Evolutionary conservation across 2,329 filamentous ascomycete genomes (phyloP).

Genomic region (Phialocephala subalpina): DNA sequence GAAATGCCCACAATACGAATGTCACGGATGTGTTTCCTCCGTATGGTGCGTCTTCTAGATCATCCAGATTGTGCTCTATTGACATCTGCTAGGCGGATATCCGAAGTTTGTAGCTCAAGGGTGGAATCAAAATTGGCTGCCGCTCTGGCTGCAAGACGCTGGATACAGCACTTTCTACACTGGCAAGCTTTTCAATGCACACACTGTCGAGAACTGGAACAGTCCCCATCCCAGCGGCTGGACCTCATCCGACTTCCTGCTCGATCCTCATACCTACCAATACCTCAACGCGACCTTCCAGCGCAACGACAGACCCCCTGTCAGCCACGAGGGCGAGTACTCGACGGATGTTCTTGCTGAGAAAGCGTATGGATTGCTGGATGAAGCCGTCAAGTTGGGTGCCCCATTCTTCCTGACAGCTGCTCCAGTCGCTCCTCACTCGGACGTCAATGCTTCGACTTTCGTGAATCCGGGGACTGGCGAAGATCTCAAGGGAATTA

Average conservation of each 20-base stretch:
- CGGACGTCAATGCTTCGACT: slow-evolving; percentile 48
- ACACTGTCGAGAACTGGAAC: slow-evolving; percentile 68
- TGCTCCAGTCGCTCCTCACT: slow-evolving; percentile 73
- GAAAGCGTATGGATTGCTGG: slow-evolving; percentile 66
- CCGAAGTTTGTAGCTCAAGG: slow-evolving; percentile 72
- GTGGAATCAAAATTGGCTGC: slow-evolving; percentile 72
- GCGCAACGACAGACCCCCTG: slow-evolving; percentile 62
- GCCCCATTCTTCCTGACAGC: slow-evolving; percentile 73
- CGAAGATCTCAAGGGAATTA: slow-evolving; percentile 16
- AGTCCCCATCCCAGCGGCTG: slow-evolving; percentile 65
- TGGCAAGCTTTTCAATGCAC: slow-evolving; percentile 75
- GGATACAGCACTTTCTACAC: slow-evolving; percentile 78
- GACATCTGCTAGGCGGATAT: slow-evolving; percentile 56
- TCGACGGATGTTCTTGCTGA: slow-evolving; percentile 64
- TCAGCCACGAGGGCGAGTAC: slow-evolving; percentile 58
- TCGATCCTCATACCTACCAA: slow-evolving; percentile 73
- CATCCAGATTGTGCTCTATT: not conserved
- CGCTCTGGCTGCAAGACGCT: slow-evolving; percentile 73
- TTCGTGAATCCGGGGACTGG: slow-evolving; percentile 5
- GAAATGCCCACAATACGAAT: slow-evolving; percentile 70
- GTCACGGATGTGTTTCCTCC: slow-evolving; percentile 58
- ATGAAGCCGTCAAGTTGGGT: slow-evolving; percentile 61
- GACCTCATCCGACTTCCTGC: slow-evolving; percentile 63
- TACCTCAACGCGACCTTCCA: slow-evolving; percentile 73
- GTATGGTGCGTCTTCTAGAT: slow-evolving; percentile 49